phyloP scores from a whole-genome alignment of 2,329 filamentous ascomycete species.

The Zopfia rhizophila region DNA sequence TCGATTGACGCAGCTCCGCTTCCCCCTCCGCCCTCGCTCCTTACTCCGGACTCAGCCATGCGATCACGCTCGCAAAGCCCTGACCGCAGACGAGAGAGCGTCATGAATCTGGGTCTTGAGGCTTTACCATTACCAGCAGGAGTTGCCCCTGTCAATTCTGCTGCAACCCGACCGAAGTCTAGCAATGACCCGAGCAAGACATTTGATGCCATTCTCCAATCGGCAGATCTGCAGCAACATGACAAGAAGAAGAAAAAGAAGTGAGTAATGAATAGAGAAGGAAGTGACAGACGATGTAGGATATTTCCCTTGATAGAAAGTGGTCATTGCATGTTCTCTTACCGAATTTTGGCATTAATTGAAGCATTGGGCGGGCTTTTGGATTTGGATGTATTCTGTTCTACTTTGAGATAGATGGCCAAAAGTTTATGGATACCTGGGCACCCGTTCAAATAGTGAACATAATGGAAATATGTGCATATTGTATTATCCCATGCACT shows the following conservation, averaged over 20 bases:
- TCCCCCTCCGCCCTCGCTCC: conserved; percentile 42
- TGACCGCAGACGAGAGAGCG: conserved; percentile 53
- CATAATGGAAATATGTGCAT: too few relatives aligned
- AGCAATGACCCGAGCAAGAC: conserved; percentile 57
- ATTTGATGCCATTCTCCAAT: conserved; percentile 60
- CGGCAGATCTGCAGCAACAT: conserved; percentile 17
- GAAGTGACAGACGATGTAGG: too few relatives aligned
- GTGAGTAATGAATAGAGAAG: conserved; percentile 29
- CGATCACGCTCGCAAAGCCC: conserved; percentile 41
- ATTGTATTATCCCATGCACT: too few relatives aligned
- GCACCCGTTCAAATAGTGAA: too few relatives aligned
- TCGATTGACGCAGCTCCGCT: conserved; percentile 41
- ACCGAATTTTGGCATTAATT: too few relatives aligned
- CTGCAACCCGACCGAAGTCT: conserved; percentile 37
- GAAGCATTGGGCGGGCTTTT: too few relatives aligned
- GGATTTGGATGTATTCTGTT: too few relatives aligned
- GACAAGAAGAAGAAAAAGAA: conserved; percentile 32
- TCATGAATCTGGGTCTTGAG: conserved; percentile 59
- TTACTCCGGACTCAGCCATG: conserved; percentile 26
- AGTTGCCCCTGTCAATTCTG: conserved; percentile 47
- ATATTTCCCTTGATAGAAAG: too few relatives aligned
- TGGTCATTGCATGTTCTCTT: too few relatives aligned
- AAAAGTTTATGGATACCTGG: too few relatives aligned
- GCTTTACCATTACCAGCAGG: conserved; percentile 58
- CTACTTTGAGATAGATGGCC: too few relatives aligned